Base-by-base conservation (phyloP, 768 basidiomycete species). In the Sarcodon sp. region DNA sequence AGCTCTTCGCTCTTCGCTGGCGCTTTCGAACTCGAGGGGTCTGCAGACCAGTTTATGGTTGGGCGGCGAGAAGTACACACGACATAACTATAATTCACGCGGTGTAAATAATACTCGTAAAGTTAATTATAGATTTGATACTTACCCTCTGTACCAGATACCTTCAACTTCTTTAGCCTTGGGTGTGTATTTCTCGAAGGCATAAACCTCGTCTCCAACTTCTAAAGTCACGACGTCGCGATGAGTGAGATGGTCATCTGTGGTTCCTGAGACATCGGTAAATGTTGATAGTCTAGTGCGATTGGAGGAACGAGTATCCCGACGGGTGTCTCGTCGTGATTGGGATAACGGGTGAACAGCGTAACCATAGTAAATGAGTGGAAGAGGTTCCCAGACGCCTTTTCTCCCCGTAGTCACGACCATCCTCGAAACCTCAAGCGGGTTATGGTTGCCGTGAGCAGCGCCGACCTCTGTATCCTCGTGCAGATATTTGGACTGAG, bases 121-220 rank as follows among this genome's bases (percentile, higher is more conserved):
- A n/a, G 7, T 15, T 10, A 27, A 13, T 37, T 21, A 47, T 15
- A 41, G 21, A 39, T 21, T 47, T 18, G 46, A 53, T 51, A 77
- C 87, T 63, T 62, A 96, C 87, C 94, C 94, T 68, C 94, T 73
- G 65, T 90, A 97, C 94, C 94, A 98, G 12, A 80, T 64, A 15
- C 82, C 83, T 48, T 87, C 85, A 10, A 76, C 77, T 47, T 87
- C 86, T 58, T 83, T 86, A 49, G 69, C 73, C 45, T 69, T 69
- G 9, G 84, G 82, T 0, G 73, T 80, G 62, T 91, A 93, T 60
- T 83, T 83, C 68, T 98, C 94, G 58, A 97, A 97, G 13, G 92
- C 91, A 65, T 97, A 97, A 33, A 98, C 81, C 61, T 97, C 93
- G 63, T 96, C 93, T 43, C 94, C 94, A 31, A 97, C 85, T 55